A percentile compares a stretch with the other conserved stretches of the same genome.
These are phyloP conservation scores for Aegle marmelos DNA, from an alignment of 345 rosid species.

Conservation along the genomic window DNA sequence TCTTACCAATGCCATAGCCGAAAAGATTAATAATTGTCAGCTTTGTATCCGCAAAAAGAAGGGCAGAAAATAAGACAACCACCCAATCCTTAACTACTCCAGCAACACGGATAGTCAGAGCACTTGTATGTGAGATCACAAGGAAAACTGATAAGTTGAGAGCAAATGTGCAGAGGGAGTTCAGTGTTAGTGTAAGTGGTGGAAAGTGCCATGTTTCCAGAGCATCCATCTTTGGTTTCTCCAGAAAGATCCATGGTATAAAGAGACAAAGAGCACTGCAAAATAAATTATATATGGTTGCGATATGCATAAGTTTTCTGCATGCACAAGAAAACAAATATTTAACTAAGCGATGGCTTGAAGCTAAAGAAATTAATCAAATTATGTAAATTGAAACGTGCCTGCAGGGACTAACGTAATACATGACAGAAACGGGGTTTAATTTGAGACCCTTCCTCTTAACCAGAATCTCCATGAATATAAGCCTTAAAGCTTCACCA, in stretches of 20 bases:
- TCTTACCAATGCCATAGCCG: constrained; percentile 88
- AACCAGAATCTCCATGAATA: constrained; percentile 93
- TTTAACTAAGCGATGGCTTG: not conserved
- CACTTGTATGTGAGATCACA: constrained; percentile 96
- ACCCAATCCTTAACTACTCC: constrained; percentile 99
- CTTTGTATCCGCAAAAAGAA: constrained; percentile 87
- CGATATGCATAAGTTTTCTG: not conserved
- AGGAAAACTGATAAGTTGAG: constrained; percentile 96
- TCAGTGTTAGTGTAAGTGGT: constrained; percentile 61
- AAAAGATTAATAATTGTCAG: constrained; percentile 80
- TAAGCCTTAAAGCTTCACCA: constrained; percentile 89
- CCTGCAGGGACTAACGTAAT: constrained; percentile 99
- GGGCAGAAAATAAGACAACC: constrained; percentile 87
- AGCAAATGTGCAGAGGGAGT: constrained; percentile 89
- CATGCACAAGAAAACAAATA: constrained; percentile 10
- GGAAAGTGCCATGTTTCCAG: constrained; percentile 73
- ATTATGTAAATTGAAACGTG: constrained; percentile 21
- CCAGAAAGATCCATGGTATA: constrained; percentile 92
- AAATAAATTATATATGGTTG: constrained; percentile 10
- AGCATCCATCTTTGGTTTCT: constrained; percentile 86
- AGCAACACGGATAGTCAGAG: constrained; percentile 96
- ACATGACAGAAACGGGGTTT: constrained; percentile 90
- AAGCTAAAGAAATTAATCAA: not conserved
- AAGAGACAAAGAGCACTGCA: constrained; percentile 86
- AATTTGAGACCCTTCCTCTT: constrained; percentile 91